phyloP scores from a whole-genome alignment of 75 land plant genomes.

The Pseudotsuga menziesii region DNA sequence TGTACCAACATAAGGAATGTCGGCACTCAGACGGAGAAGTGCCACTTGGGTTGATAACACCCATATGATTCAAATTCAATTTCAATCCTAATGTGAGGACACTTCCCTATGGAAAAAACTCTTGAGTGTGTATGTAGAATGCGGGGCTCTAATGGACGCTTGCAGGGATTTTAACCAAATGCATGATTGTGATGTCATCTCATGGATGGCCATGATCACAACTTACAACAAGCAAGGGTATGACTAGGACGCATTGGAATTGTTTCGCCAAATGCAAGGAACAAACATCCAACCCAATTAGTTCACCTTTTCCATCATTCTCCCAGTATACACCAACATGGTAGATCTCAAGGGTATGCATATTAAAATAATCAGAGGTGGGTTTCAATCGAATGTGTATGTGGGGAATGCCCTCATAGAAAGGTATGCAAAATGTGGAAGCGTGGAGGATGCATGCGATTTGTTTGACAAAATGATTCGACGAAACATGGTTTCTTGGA shows the following conservation, averaged over 20 bases:
- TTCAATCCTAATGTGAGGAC: neutral
- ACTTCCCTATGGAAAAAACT: neutral
- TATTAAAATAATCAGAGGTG: too few relatives aligned
- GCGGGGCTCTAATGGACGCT: slow-evolving; percentile 12
- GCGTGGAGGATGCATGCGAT: slow-evolving; percentile 9
- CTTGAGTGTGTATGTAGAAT: neutral
- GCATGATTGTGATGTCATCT: slow-evolving; percentile 3
- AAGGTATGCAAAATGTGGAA: slow-evolving; percentile 42
- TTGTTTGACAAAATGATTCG: slow-evolving; percentile 41
- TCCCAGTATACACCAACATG: slow-evolving; percentile 20
- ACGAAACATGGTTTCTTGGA: slow-evolving; percentile 53
- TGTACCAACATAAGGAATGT: too few relatives aligned
- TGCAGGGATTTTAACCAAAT: slow-evolving; percentile 7
- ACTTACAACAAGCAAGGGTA: slow-evolving; percentile 27
- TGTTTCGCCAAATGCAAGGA: slow-evolving; percentile 24
- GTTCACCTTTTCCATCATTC: slow-evolving; percentile 41
- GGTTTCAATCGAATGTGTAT: neutral
- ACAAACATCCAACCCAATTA: slow-evolving; percentile 24
- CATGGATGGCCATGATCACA: slow-evolving; percentile 33
- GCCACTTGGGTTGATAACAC: too few relatives aligned
- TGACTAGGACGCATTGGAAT: slow-evolving; percentile 9
- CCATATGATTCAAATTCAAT: slow-evolving; percentile 14
- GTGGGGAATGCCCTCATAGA: slow-evolving; percentile 22
- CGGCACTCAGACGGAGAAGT: too few relatives aligned
- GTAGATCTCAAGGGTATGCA: too few relatives aligned